Conservation (phyloP, 345 rosid species). For the Acer saccharum region DNA sequence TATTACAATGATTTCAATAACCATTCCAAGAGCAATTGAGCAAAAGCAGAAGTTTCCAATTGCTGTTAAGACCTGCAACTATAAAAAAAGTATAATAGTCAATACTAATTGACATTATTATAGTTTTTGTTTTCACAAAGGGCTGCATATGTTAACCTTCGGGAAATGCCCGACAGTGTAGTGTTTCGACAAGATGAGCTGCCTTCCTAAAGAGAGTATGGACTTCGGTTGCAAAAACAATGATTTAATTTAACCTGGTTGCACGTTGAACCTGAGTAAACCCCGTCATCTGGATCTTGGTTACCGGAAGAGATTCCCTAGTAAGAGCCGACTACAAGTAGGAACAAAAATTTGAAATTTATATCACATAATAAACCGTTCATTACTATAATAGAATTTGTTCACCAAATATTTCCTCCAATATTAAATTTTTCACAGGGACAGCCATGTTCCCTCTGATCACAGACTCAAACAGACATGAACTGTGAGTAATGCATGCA, state of each 20-base stretch:
- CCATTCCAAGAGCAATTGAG: conserved; percentile 43
- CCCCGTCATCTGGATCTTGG: conserved; percentile 38
- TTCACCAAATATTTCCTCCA: no score
- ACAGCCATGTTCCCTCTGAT: no score
- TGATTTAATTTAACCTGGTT: conserved; percentile 46
- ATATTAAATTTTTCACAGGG: no score
- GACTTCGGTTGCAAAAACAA: conserved; percentile 44
- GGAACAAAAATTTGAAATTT: neutral
- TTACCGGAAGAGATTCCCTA: conserved; percentile 53
- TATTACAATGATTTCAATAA: conserved; percentile 38
- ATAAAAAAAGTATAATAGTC: conserved; percentile 6
- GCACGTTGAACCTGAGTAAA: conserved; percentile 44
- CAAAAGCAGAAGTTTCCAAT: conserved; percentile 49
- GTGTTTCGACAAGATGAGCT: conserved; percentile 49
- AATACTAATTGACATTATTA: neutral
- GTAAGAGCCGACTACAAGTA: conserved; percentile 51
- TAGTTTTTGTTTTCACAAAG: neutral
- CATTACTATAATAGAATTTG: neutral
- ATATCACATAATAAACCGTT: no score
- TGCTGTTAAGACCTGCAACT: conserved; percentile 36
- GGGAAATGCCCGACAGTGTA: conserved; percentile 38
- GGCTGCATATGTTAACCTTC: conserved; percentile 27
- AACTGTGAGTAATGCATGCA: neutral
- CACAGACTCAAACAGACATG: neutral
- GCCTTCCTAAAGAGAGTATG: conserved; percentile 44